Base-by-base conservation (phyloP, 129 eudicot species). In the Saposhnikovia divaricata region DNA sequence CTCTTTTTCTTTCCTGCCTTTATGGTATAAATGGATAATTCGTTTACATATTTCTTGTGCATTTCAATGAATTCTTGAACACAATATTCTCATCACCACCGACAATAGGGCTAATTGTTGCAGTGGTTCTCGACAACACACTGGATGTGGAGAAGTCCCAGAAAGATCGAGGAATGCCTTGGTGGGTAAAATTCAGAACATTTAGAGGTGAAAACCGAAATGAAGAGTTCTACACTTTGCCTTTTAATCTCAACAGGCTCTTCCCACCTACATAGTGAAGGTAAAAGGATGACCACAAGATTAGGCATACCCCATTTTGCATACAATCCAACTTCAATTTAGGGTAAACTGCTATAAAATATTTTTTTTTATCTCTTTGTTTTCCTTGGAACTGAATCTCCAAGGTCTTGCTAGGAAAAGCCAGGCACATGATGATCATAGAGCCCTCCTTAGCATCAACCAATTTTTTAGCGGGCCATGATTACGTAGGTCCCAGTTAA, bases 231-330 rank as follows among this genome's bases (percentile, higher is more conserved):
- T 89, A 87, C 78, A 87, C 93, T 18, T 80, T 89, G 83, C 93
- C 93, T 5, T 89, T 89, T 68, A 89, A 89, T 65, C 90, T 89
- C 82, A 89, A 89, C 84, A 79, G 90, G 74, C 85, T 85, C 89
- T 87, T 89, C 68, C 93, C 93, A 12, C 90, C 93, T 1, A 87
- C 93, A 82, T 89, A 86, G 55, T 4, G 25, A 59, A 55, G 50
- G 50, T 46, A 6, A 1, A 46, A 46, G 21, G 5, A 40, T 59
- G 71, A 25, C 8, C 71, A 38, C 10, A 44, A 74, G 5, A 47
- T 16, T 38, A 75, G 28, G 65, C 78, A 9, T 6, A 15, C 63
- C 34, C 28, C 28, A 5, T 44, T 45, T 71, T 9, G 70, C 71
- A 3, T 61, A 27, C 23, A 43, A 74, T 74, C 38, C 38, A 31